Evolutionary conservation across 208 protist genomes (phyloP), one percentile per base, ranked within the genome.

Genomic region (Crithidia expoeki): DNA sequence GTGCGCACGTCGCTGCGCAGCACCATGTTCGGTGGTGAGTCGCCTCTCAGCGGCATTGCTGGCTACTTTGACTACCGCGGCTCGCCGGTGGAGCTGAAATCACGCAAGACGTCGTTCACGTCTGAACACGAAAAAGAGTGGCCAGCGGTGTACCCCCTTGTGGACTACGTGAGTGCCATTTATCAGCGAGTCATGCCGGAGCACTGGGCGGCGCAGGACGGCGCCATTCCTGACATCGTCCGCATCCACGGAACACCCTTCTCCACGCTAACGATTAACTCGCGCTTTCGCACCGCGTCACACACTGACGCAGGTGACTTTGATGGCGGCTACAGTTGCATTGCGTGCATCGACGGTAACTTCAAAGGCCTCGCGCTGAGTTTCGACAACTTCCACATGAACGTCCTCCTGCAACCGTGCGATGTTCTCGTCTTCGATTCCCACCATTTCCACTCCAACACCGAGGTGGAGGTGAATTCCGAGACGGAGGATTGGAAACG

Each of bases 401-500:
- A 84, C 50, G 81, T 95, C 17, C 58, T 73, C 19, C 53, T 97
- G 79, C 81, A 88, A 30, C 88, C 91, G 55, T 61, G 86, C n/a
- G 93, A 97, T 67, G 80, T 97, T 12, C 68, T 97, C 23, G 65
- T 97, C 49, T 97, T 97, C 67, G 85, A 97, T 56, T 93, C 93
- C n/a, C 93, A 97, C 79, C 83, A 91, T 75, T 95, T 90, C 49
- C 93, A 97, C 82, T 94, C 88, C 16, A 97, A 97, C 74, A 97
- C 91, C 23, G 90, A 97, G 69, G 64, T 86, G 25, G 90, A 97
- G 66, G 1, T 64, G 44, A 59, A 28, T 46, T 69, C 23, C 57
- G n/a, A 51, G 38, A n/a, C 55, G 32, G 51, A 71, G 56, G 58
- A 85, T 51, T 97, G 93, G 90, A 68, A 59, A 52, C 60, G 93